A percentile compares a stretch with the other conserved stretches of the same genome.
These are phyloP conservation scores for Polysphondylium violaceum DNA, from an alignment of 78 protist genomes.

Conservation along the genomic window DNA sequence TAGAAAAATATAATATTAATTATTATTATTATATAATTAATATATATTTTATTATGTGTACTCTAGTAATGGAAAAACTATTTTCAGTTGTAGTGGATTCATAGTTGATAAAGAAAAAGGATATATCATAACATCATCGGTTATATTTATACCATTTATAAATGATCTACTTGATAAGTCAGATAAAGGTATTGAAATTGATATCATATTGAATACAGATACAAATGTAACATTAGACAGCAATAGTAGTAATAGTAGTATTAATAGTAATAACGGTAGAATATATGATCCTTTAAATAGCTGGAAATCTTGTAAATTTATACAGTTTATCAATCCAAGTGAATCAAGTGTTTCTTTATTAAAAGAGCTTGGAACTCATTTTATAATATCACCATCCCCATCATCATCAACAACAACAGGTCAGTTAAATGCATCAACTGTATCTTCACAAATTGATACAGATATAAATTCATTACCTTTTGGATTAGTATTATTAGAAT, in stretches of 20 bases:
- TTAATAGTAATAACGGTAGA: not conserved
- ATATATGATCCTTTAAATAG: constrained; percentile 63
- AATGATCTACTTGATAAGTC: constrained; percentile 5
- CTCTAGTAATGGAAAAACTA: constrained; percentile 45
- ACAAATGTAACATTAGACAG: not conserved
- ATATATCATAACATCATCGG: constrained; percentile 48
- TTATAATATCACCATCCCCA: constrained; percentile 20
- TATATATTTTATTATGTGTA: not conserved
- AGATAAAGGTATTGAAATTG: not conserved
- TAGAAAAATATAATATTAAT: not conserved
- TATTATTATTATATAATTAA: too few species aligned
- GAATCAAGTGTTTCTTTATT: not conserved
- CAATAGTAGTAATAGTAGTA: not conserved
- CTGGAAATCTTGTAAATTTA: constrained; percentile 44
- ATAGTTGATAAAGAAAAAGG: constrained; percentile 59
- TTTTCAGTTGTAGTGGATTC: constrained; percentile 75
- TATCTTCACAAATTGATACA: too few species aligned
- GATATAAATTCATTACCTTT: constrained; percentile 13
- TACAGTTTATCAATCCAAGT: not conserved
- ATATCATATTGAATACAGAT: constrained; percentile 6
- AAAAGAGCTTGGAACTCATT: constrained; percentile 20
- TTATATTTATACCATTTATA: constrained; percentile 59
- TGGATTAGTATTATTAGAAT: constrained; percentile 25
- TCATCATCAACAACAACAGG: too few species aligned
- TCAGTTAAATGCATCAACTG: not conserved